A percentile compares a stretch with the other conserved stretches of the same genome.
Conservation (phyloP, 768 basidiomycete species). For the Rhodotorula babjevae region DNA sequence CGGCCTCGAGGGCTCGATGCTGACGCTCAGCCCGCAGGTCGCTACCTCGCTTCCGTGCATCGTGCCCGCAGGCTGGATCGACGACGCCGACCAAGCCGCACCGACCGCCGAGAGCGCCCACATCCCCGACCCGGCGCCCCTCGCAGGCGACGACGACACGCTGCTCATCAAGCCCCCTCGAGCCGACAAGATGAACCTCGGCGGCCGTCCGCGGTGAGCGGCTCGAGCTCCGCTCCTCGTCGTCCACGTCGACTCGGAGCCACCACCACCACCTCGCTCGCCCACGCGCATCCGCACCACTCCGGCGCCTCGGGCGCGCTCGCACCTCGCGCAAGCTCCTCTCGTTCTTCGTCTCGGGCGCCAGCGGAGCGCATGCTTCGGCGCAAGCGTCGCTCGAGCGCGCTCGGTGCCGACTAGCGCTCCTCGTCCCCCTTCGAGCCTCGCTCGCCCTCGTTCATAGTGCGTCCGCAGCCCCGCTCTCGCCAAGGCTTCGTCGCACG, state of each 20-base stretch:
- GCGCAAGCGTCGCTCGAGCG: too few relatives aligned
- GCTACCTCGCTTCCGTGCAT: conserved; percentile 32
- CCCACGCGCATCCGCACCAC: too few relatives aligned
- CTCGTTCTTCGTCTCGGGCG: too few relatives aligned
- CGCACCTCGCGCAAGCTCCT: too few relatives aligned
- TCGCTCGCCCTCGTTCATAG: too few relatives aligned
- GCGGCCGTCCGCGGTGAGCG: neutral
- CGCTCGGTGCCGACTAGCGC: too few relatives aligned
- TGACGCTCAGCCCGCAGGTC: neutral
- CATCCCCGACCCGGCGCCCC: conserved; percentile 11
- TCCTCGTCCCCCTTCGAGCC: too few relatives aligned
- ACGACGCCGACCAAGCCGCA: conserved; percentile 26
- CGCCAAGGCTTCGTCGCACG: too few relatives aligned
- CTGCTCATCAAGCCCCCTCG: conserved; percentile 23
- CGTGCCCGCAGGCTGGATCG: conserved; percentile 32
- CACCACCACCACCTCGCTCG: neutral
- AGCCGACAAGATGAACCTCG: conserved; percentile 19
- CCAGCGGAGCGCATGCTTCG: too few relatives aligned
- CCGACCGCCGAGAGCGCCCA: neutral
- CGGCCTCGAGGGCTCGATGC: too few relatives aligned
- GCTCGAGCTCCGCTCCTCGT: neutral
- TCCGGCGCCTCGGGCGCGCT: neutral
- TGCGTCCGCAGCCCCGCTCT: too few relatives aligned
- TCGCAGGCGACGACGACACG: neutral
- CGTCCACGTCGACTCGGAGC: neutral